phyloP scores from a whole-genome alignment of 2,329 filamentous ascomycete genomes.

The Myriosclerotinia duriaeana region DNA sequence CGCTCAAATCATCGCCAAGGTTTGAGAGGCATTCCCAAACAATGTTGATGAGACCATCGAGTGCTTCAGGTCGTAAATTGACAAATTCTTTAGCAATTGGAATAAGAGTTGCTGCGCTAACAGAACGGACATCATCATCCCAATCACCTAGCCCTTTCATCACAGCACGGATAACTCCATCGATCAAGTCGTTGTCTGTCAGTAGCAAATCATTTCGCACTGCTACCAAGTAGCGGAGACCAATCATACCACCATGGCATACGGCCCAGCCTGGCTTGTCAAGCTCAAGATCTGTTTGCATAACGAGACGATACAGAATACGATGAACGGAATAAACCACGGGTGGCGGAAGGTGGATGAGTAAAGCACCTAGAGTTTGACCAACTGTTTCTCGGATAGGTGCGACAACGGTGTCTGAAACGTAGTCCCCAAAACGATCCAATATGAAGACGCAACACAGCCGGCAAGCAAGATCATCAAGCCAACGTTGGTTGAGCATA shows the following conservation, averaged over 20 bases:
- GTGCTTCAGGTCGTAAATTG: conserved; percentile 71
- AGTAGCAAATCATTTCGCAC: conserved; percentile 90
- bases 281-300: conserved; percentile 78
- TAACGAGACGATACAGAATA: conserved; percentile 84
- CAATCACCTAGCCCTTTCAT: conserved; percentile 90
- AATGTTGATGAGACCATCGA: conserved; percentile 84
- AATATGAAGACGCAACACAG: conserved; percentile 96
- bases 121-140: conserved; percentile 94
- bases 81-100: conserved; percentile 96
- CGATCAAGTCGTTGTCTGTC: conserved; percentile 79
- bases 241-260: conserved; percentile 97
- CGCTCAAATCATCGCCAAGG: conserved; percentile 93
- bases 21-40: conserved; percentile 98
- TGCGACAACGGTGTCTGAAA: conserved; percentile 93
- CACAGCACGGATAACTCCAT: conserved; percentile 86
- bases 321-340: conserved; percentile 84
- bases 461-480: conserved; percentile 92
- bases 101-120: conserved; percentile 95
- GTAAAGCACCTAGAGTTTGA: conserved; percentile 84
- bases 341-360: conserved; percentile 76
- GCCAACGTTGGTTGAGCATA: conserved; percentile 75
- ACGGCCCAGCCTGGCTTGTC: conserved; percentile 84
- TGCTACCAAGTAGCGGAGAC: conserved; percentile 89
- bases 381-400: conserved; percentile 94
- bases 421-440: conserved; percentile 96